These are phyloP conservation scores for Nymphaea colorata DNA, from an alignment of 164 flowering plant genomes.

Conservation along the genomic window DNA sequence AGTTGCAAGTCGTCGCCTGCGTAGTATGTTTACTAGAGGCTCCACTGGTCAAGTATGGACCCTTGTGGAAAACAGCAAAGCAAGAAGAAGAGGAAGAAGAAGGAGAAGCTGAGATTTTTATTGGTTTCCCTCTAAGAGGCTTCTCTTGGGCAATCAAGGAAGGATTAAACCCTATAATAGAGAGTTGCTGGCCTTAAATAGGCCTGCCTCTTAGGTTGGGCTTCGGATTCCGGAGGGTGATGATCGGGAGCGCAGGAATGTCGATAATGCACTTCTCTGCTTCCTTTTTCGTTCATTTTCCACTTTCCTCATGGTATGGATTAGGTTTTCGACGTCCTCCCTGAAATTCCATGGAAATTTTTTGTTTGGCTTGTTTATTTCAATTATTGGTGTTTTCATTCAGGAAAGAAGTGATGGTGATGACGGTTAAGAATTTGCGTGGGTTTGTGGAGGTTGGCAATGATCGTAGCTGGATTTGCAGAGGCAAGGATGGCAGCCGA, in stretches of 20 bases:
- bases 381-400: not conserved
- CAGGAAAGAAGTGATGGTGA: conserved; percentile 51
- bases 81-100: no score
- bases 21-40: no score
- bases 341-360: not conserved
- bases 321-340: not conserved
- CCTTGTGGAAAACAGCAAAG: no score
- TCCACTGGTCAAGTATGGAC: no score
- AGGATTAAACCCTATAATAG: no score
- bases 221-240: conserved; percentile 85
- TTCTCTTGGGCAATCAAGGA: no score
- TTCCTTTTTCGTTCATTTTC: not conserved
- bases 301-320: no score
- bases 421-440: conserved; percentile 53
- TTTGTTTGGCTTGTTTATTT: not conserved
- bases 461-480: conserved; percentile 70
- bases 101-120: no score
- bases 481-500: conserved; percentile 20
- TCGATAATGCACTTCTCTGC: conserved; percentile 14
- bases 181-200: no score
- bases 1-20: no score
- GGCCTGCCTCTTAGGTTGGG: conserved; percentile 27
- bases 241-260: conserved; percentile 41
- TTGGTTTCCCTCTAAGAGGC: no score
- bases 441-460: conserved; percentile 41